phyloP scores from a whole-genome alignment of 2,329 filamentous ascomycete species.

The Piedraia hortae region DNA sequence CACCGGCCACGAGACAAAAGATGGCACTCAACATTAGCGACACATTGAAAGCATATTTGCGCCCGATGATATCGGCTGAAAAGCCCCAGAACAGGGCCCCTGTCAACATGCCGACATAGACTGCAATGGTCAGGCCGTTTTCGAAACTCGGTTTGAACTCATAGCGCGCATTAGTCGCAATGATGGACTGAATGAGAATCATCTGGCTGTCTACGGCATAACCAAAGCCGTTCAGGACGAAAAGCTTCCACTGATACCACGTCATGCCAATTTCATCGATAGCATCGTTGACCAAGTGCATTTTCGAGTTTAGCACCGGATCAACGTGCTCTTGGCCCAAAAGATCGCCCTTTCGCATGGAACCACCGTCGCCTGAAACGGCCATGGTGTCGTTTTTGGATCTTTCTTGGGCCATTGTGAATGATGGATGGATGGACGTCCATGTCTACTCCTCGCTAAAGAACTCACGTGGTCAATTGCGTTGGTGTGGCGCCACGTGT shows the following conservation, averaged over 20 bases:
- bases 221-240: conserved; percentile 33
- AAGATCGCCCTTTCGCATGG: conserved; percentile 21
- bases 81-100: conserved; percentile 43
- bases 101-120: conserved; percentile 25
- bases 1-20: conserved; percentile 36
- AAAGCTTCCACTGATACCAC: conserved; percentile 28
- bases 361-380: conserved; percentile 5
- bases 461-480: too few species aligned
- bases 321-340: conserved; percentile 30
- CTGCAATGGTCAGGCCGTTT: conserved; percentile 30
- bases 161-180: conserved; percentile 27
- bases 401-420: too few species aligned
- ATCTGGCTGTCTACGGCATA: conserved; percentile 30
- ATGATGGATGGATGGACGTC: too few species aligned
- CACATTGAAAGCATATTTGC: conserved; percentile 31
- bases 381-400: too few species aligned
- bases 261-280: conserved; percentile 28
- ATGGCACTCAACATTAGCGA: conserved; percentile 33
- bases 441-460: too few species aligned
- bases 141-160: conserved; percentile 30
- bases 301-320: conserved; percentile 24
- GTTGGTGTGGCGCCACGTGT: too few species aligned
- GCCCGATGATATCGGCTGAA: conserved; percentile 37
- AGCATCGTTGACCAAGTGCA: conserved; percentile 35
- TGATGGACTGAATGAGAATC: conserved; percentile 34